Evolutionary conservation across 371 early-diverging fungal genomes (phyloP).

Genomic region (Catenaria anguillulae): DNA sequence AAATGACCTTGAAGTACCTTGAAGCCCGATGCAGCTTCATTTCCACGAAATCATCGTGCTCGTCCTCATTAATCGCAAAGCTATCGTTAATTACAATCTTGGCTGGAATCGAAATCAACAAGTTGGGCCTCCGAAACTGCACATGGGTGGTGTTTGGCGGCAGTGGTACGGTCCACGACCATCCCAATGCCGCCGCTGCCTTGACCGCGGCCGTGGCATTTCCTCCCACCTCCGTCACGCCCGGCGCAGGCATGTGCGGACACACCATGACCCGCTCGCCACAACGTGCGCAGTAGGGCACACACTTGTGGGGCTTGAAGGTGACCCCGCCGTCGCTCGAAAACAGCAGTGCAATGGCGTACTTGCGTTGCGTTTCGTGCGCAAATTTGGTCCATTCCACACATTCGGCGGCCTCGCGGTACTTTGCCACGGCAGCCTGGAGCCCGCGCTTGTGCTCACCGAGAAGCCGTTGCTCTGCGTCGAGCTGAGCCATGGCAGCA

Average conservation of each 20-base stretch:
- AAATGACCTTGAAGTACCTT: conserved; percentile 1
- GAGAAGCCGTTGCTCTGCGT: neutral
- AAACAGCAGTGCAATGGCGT: neutral
- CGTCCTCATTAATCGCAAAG: neutral
- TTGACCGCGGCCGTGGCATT: neutral
- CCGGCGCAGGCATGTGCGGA: neutral
- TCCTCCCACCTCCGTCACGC: neutral
- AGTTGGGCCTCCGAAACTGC: conserved; percentile 2
- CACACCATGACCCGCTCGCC: conserved; percentile 4
- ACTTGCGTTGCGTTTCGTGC: conserved; percentile 7
- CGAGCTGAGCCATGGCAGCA: neutral
- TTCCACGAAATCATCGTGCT: conserved; percentile 3
- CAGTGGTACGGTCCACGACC: neutral
- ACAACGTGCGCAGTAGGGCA: neutral
- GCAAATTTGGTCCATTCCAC: neutral
- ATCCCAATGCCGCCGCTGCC: neutral
- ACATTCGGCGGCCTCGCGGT: conserved; percentile 4
- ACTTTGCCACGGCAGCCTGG: neutral
- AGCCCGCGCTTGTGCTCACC: neutral
- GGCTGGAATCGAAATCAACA: neutral
- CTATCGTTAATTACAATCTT: neutral
- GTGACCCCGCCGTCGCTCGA: neutral
- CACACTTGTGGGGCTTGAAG: neutral
- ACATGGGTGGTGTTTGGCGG: neutral
- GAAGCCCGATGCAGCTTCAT: neutral